Evolutionary conservation across 495 filamentous ascomycete species (phyloP).

Genomic region (Penicillium pulvis): DNA sequence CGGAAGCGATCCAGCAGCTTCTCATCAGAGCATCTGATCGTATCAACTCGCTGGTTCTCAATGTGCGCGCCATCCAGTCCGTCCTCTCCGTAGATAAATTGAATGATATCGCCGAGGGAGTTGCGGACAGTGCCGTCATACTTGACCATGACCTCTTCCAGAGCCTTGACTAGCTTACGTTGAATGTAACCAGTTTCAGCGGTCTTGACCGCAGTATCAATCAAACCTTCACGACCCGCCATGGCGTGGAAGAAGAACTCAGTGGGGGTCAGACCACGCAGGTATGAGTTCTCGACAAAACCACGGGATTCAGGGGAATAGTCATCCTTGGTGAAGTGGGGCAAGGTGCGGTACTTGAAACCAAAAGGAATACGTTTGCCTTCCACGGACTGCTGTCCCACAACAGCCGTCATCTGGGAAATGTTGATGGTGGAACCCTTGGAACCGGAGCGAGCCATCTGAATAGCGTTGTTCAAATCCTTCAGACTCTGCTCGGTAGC

Average conservation of each 20-base stretch:
- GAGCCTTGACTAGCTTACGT: conserved; percentile 93
- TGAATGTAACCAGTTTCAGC: conserved; percentile 99
- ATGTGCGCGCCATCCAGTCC: conserved; percentile 89
- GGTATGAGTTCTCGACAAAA: conserved; percentile 98
- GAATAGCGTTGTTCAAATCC: conserved; percentile 91
- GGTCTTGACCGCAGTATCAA: conserved; percentile 99
- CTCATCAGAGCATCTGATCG: conserved; percentile 71
- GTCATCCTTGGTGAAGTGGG: conserved; percentile 98
- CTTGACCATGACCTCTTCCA: conserved; percentile 96
- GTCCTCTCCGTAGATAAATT: conserved; percentile 98
- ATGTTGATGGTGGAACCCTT: conserved; percentile 99
- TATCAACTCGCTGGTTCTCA: conserved; percentile 87
- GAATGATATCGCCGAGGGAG: conserved; percentile 93
- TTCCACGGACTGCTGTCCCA: conserved; percentile 96
- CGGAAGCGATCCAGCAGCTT: conserved; percentile 79
- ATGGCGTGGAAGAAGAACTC: conserved; percentile 99
- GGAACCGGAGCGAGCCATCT: conserved; percentile 94
- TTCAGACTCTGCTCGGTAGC: conserved; percentile 88
- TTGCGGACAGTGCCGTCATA: conserved; percentile 98
- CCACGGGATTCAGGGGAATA: conserved; percentile 96
- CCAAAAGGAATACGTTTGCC: conserved; percentile 99
- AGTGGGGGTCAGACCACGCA: conserved; percentile 90
- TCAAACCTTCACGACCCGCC: conserved; percentile 99
- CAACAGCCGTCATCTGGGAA: conserved; percentile 96
- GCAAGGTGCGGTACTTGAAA: conserved; percentile 96